Evolutionary conservation across 208 protist genomes (phyloP).

Genomic region (Endotrypanum monterogeii): DNA sequence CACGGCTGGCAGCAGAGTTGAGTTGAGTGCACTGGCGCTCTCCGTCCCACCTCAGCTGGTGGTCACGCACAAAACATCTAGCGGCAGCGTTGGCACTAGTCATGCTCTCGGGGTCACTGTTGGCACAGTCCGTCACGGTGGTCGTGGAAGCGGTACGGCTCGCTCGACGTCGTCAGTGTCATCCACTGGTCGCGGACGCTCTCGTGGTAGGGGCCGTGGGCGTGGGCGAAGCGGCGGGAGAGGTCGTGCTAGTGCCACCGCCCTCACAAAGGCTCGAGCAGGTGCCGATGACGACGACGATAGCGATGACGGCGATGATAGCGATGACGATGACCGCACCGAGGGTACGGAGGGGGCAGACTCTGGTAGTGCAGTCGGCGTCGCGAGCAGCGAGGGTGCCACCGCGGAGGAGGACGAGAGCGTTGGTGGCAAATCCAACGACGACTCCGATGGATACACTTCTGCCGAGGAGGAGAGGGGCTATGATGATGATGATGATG

Average conservation of each 20-base stretch:
- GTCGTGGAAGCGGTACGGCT: neutral
- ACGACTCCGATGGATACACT: neutral
- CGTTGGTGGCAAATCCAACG: conserved; percentile 4
- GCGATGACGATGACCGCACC: neutral
- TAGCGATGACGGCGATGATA: conserved; percentile 4
- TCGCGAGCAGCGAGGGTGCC: neutral
- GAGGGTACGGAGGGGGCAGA: neutral
- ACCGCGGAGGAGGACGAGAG: conserved; percentile 4
- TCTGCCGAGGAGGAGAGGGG: too few species aligned
- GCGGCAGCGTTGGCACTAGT: neutral
- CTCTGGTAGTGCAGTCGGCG: neutral
- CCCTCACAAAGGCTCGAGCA: neutral
- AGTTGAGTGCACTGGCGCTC: conserved; percentile 8
- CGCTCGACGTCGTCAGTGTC: neutral
- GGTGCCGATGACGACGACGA: conserved; percentile 11
- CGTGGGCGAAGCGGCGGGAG: conserved; percentile 1
- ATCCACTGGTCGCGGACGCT: neutral
- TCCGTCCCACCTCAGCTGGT: conserved; percentile 12
- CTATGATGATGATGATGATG: neutral
- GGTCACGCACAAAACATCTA: neutral
- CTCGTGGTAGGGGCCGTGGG: conserved; percentile 16
- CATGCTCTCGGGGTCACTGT: neutral
- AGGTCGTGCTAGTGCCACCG: conserved; percentile 2
- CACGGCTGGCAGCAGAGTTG: conserved; percentile 11
- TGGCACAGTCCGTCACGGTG: neutral